Evolutionary conservation across 2,329 filamentous ascomycete genomes (phyloP), one percentile per base, ranked within the genome.

Genomic region (Xylariaceae sp.): DNA sequence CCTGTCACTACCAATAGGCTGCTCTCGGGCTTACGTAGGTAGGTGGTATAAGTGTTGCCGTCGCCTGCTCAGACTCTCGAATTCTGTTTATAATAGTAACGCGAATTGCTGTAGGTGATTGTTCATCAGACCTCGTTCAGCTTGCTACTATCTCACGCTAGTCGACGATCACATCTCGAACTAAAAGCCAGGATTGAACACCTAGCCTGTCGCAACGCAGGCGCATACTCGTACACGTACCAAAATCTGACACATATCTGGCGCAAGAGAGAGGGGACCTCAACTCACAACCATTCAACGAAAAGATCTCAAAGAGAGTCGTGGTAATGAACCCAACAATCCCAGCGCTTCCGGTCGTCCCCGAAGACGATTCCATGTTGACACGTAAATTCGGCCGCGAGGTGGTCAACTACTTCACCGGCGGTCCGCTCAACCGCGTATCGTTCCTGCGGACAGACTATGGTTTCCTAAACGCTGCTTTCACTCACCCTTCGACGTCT

Each of bases 341-440:
- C 39, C 80, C 81, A 58, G 74, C 78, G 66, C 73, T 79, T 58
- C 73, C 77, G 57, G 64, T 71, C 53, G 74, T 80, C 63, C 70
- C 72, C 62, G 73, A 75, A 73, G 74, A 82, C 74, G 76, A 80
- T 73, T 84, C 82, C 10, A 90, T 91, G 85, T 79, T 94, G 68
- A 84, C 86, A 67, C 80, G 84, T 60, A 90, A 87, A 71, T 93
- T 92, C 75, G 90, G 90, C 73, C 86, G 83, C 66, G 90, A 93
- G 75, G 80, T 90, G 62, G 82, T 87, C 71, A 94, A 93, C 75
- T 94, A 94, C 82, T 94, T 92, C 75, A 85, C 88, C 53, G 88
- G 89, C 66, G 88, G 84, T 57, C 88, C 87, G 5, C 75, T 93
- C 59, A 93, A 94, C 77, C 86, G 90, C 51, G 82, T 92, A 51